phyloP scores from a whole-genome alignment of 495 filamentous ascomycete species.

The Penicillium daleae region DNA sequence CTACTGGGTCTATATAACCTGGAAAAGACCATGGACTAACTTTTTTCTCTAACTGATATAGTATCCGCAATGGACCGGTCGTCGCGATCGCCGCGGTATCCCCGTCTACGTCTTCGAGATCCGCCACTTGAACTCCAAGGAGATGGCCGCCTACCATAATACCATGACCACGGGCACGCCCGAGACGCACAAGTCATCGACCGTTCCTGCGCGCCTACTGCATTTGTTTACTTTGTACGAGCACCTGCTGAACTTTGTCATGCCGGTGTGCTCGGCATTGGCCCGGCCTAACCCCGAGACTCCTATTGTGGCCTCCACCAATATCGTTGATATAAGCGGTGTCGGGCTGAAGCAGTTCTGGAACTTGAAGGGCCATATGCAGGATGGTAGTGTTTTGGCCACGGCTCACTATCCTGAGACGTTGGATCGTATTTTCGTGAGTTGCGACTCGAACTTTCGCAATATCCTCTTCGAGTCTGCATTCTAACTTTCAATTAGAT shows the following conservation, averaged over 20 bases:
- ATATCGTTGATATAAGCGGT: conserved; percentile 84
- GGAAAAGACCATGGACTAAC: not conserved
- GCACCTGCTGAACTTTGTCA: conserved; percentile 82
- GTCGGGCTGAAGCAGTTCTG: conserved; percentile 91
- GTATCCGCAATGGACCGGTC: conserved; percentile 94
- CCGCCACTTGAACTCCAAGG: conserved; percentile 77
- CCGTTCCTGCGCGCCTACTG: conserved; percentile 67
- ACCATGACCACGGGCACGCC: conserved; percentile 60
- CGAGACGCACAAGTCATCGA: conserved; percentile 56
- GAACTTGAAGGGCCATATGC: conserved; percentile 90
- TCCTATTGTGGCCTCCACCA: conserved; percentile 83
- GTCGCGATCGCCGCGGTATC: conserved; percentile 84
- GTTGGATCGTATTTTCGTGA: conserved; percentile 80
- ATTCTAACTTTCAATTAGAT: conserved; percentile 54
- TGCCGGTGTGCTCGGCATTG: conserved; percentile 77
- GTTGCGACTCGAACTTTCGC: conserved; percentile 27
- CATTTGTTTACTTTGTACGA: conserved; percentile 89
- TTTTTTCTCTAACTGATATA: conserved; percentile 29
- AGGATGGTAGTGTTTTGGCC: conserved; percentile 82
- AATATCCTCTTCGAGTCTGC: not conserved
- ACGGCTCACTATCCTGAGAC: conserved; percentile 94
- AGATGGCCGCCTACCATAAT: conserved; percentile 72
- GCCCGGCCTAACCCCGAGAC: conserved; percentile 71
- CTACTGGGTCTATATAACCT: not conserved
- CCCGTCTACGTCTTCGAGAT: conserved; percentile 90